Evolutionary conservation across 768 basidiomycete species (phyloP).

Genomic region (Lyophyllum shimeji): DNA sequence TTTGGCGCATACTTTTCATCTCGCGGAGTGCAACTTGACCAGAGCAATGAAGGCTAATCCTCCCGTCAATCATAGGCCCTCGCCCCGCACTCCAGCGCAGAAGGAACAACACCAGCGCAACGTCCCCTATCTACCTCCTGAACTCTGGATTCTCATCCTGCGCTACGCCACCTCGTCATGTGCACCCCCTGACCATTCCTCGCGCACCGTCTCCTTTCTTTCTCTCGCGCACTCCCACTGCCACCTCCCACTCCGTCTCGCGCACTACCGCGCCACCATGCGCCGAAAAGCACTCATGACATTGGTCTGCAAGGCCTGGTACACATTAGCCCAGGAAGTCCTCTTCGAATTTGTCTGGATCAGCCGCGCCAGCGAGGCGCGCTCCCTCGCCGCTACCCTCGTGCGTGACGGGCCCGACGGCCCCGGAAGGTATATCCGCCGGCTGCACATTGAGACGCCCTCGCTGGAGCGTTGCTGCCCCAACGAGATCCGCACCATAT

Average conservation of each 20-base stretch:
- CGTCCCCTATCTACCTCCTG: slow-evolving; percentile 52
- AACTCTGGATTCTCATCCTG: slow-evolving; percentile 68
- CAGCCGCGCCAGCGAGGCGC: slow-evolving; percentile 48
- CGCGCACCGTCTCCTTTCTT: slow-evolving; percentile 59
- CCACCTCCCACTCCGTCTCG: slow-evolving; percentile 33
- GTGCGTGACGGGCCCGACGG: slow-evolving; percentile 31
- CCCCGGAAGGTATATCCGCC: slow-evolving; percentile 52
- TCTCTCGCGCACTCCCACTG: slow-evolving; percentile 38
- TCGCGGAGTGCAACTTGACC: not conserved
- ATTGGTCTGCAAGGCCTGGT: slow-evolving; percentile 57
- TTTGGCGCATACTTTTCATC: not conserved
- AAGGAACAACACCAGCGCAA: not conserved
- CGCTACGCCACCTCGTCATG: slow-evolving; percentile 51
- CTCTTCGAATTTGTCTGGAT: slow-evolving; percentile 76
- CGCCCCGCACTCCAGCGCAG: not conserved
- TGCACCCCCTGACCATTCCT: slow-evolving; percentile 38
- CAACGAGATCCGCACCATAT: slow-evolving; percentile 63
- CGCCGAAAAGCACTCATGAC: slow-evolving; percentile 48
- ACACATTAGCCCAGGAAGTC: slow-evolving; percentile 50
- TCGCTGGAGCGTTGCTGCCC: slow-evolving; percentile 64
- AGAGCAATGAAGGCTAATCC: not conserved
- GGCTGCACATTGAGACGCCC: slow-evolving; percentile 71
- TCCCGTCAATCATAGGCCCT: not conserved
- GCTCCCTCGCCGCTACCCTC: slow-evolving; percentile 36
- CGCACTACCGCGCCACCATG: slow-evolving; percentile 48